Conservation (phyloP, 2,329 filamentous ascomycete species). For the Alternaria sp. region DNA sequence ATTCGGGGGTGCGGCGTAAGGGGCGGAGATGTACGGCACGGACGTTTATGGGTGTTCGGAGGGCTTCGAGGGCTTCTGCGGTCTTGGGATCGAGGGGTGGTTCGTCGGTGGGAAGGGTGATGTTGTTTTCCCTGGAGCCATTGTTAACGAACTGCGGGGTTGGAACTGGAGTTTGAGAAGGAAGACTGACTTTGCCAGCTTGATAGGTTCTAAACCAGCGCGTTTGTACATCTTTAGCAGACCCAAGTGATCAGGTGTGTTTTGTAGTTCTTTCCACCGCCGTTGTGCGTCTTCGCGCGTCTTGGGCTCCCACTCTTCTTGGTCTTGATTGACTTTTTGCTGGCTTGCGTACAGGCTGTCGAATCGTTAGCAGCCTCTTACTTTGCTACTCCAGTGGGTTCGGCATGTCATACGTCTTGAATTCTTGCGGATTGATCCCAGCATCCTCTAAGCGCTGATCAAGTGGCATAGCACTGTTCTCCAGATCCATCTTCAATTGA, state of each 20-base stretch:
- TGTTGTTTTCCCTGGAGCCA: slow-evolving; percentile 35
- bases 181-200: slow-evolving; percentile 44
- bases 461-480: slow-evolving; percentile 33
- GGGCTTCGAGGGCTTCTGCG: slow-evolving; percentile 42
- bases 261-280: slow-evolving; percentile 42
- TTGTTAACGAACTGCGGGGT: slow-evolving; percentile 5
- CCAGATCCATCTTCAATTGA: slow-evolving; percentile 29
- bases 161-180: not conserved
- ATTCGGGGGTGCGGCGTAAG: slow-evolving; percentile 75
- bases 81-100: slow-evolving; percentile 40
- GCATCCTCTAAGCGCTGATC: slow-evolving; percentile 40
- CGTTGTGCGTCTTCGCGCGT: slow-evolving; percentile 41
- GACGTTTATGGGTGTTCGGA: slow-evolving; percentile 72
- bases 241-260: slow-evolving; percentile 41
- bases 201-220: slow-evolving; percentile 45
- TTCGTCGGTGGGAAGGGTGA: slow-evolving; percentile 44
- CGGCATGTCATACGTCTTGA: slow-evolving; percentile 34
- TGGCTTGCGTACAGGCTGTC: slow-evolving; percentile 39
- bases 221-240: slow-evolving; percentile 45
- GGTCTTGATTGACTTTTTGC: slow-evolving; percentile 30
- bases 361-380: slow-evolving; percentile 20
- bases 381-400: not conserved
- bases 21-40: slow-evolving; percentile 89
- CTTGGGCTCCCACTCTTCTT: slow-evolving; percentile 38
- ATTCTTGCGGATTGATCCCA: slow-evolving; percentile 40